Percentiles rank a stretch among this genome's conserved stretches.
phyloP scores from a whole-genome alignment of 176 grass and related monocot genomes.

The Luzula sylvatica region DNA sequence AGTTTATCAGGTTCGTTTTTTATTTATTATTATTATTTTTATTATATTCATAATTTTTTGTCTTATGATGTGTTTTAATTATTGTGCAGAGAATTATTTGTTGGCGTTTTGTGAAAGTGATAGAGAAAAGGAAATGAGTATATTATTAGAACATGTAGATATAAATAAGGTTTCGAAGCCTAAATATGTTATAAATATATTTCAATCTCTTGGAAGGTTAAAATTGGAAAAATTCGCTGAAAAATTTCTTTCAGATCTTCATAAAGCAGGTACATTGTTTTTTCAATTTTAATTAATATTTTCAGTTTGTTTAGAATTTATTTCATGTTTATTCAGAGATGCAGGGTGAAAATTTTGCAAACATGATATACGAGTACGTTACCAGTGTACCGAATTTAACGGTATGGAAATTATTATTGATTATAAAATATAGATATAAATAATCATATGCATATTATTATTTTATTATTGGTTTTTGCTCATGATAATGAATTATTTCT shows the following conservation, averaged over 20 bases:
- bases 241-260: constrained; percentile 56
- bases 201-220: constrained; percentile 56
- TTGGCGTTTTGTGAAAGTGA: constrained; percentile 83
- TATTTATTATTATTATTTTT: neutral
- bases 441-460: neutral
- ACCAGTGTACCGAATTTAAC: constrained; percentile 43
- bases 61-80: constrained; percentile 1
- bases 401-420: constrained; percentile 43
- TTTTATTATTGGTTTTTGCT: constrained; percentile 14
- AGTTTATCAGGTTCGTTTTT: constrained; percentile 43
- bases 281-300: neutral
- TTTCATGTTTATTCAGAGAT: constrained; percentile 19
- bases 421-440: neutral
- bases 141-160: constrained; percentile 55
- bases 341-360: constrained; percentile 53
- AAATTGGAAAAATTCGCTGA: constrained; percentile 39
- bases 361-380: constrained; percentile 49
- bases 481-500: neutral
- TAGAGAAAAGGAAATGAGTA: constrained; percentile 44
- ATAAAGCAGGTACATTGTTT: constrained; percentile 39
- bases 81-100: constrained; percentile 62
- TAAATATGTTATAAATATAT: constrained; percentile 52
- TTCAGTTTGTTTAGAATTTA: constrained; percentile 6
- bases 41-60: constrained; percentile 13
- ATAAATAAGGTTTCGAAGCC: constrained; percentile 44